phyloP scores from a whole-genome alignment of 202 grass and related monocot species.

The Carex arenaria region DNA sequence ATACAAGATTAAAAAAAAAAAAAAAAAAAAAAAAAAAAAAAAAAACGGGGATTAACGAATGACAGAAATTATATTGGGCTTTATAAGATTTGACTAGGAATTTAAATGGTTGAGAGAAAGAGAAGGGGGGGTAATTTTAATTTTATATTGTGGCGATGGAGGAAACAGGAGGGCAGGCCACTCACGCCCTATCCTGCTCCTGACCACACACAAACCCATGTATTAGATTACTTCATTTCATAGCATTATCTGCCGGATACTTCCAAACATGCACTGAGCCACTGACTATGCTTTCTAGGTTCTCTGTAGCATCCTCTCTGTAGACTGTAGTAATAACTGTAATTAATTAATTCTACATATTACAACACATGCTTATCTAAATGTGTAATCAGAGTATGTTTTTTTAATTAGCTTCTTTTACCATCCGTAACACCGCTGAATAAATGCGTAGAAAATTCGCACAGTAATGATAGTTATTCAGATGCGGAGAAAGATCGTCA shows the following conservation, averaged over 20 bases:
- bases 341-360: no score
- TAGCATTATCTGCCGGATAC: conserved; percentile 1
- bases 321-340: no score
- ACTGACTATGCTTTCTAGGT: not conserved
- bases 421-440: no score
- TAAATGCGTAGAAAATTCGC: no score
- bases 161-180: conserved; percentile 12
- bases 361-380: not conserved
- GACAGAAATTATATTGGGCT: not conserved
- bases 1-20: no score
- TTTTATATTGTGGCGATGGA: conserved; percentile 6
- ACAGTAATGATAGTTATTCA: no score
- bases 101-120: conserved; percentile 21
- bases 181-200: conserved; percentile 21
- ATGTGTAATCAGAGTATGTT: not conserved
- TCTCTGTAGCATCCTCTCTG: not conserved
- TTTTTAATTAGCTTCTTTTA: not conserved
- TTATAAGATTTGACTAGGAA: not conserved
- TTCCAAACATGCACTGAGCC: not conserved
- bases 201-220: conserved; percentile 27
- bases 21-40: no score
- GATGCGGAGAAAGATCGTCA: no score
- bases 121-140: not conserved
- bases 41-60: not conserved
- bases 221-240: not conserved